Percentiles rank a stretch among this genome's conserved stretches.
These are phyloP conservation scores for Fusarium incarnatum DNA, from an alignment of 2,329 filamentous ascomycete species.

Conservation along the genomic window DNA sequence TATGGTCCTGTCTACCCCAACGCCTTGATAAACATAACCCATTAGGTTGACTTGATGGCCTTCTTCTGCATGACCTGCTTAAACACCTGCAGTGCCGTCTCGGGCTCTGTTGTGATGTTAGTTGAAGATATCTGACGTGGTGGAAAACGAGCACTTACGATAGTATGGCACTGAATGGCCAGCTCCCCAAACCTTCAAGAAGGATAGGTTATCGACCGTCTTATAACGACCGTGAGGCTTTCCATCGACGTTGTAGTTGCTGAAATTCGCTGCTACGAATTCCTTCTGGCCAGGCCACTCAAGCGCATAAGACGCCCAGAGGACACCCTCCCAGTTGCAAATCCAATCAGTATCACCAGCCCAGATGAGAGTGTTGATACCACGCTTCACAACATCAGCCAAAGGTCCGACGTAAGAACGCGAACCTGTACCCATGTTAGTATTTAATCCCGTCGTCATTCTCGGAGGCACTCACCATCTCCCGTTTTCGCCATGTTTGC, in stretches of 20 bases:
- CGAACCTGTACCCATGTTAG: constrained; percentile 47
- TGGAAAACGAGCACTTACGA: constrained; percentile 28
- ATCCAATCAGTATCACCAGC: constrained; percentile 68
- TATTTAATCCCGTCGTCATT: background rate
- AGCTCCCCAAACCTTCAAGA: constrained; percentile 68
- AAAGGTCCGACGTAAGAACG: constrained; percentile 59
- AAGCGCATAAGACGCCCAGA: constrained; percentile 59
- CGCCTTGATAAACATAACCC: constrained; percentile 3
- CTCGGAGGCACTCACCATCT: constrained; percentile 31
- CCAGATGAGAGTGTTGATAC: constrained; percentile 64
- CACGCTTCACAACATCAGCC: constrained; percentile 59
- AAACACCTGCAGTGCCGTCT: constrained; percentile 45
- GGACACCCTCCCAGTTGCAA: constrained; percentile 68
- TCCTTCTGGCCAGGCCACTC: constrained; percentile 54
- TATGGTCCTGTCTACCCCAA: constrained; percentile 8
- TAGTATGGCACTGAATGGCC: constrained; percentile 68
- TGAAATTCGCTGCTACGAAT: constrained; percentile 52
- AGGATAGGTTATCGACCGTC: constrained; percentile 65
- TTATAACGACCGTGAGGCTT: constrained; percentile 62
- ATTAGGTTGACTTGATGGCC: constrained; percentile 35
- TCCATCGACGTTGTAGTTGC: constrained; percentile 62
- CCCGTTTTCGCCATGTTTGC: constrained; percentile 41
- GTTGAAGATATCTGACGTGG: background rate
- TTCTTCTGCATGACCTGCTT: constrained; percentile 46
- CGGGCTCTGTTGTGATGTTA: constrained; percentile 38